phyloP scores from a whole-genome alignment of 768 basidiomycete species.

The Rhizopogon roseolus region DNA sequence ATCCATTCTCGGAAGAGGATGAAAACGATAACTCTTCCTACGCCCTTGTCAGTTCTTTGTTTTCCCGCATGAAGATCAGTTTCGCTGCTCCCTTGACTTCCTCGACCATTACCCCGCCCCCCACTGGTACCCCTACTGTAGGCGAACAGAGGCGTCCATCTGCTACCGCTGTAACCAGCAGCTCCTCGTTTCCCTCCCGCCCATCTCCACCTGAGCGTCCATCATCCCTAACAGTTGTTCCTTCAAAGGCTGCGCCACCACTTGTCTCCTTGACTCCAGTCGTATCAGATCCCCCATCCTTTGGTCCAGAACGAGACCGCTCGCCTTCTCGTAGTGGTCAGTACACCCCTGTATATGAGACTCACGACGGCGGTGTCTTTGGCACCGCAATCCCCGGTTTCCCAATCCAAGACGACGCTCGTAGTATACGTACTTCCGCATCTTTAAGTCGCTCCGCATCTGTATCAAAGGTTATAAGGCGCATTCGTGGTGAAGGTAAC shows the following conservation, averaged over 20 bases:
- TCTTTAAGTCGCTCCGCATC: slow-evolving; percentile 74
- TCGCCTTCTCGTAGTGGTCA: slow-evolving; percentile 48
- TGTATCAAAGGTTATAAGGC: slow-evolving; percentile 87
- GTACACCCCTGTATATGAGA: slow-evolving; percentile 50
- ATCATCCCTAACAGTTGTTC: slow-evolving; percentile 48
- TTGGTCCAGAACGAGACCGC: slow-evolving; percentile 58
- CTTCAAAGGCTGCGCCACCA: slow-evolving; percentile 66
- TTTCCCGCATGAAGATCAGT: slow-evolving; percentile 79
- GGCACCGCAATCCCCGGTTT: slow-evolving; percentile 87
- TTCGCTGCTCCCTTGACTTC: slow-evolving; percentile 64
- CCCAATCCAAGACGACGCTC: slow-evolving; percentile 85
- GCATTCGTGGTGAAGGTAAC: slow-evolving; percentile 85
- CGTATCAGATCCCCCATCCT: slow-evolving; percentile 72
- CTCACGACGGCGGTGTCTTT: slow-evolving; percentile 50
- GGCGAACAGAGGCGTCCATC: slow-evolving; percentile 62
- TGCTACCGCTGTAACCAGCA: slow-evolving; percentile 32
- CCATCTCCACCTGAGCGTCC: slow-evolving; percentile 50
- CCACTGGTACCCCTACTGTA: slow-evolving; percentile 25
- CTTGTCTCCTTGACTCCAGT: slow-evolving; percentile 83
- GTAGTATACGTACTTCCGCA: slow-evolving; percentile 73
- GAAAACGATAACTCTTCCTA: slow-evolving; percentile 87
- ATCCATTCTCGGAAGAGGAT: slow-evolving; percentile 91
- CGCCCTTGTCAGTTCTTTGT: slow-evolving; percentile 73
- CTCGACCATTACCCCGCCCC: slow-evolving; percentile 33
- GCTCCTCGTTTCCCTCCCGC: slow-evolving; percentile 44